A percentile compares a stretch with the other conserved stretches of the same genome.
These are phyloP conservation scores for Farysia itapuensis DNA, from an alignment of 1,284 basidiomycete species.

Conservation along the genomic window DNA sequence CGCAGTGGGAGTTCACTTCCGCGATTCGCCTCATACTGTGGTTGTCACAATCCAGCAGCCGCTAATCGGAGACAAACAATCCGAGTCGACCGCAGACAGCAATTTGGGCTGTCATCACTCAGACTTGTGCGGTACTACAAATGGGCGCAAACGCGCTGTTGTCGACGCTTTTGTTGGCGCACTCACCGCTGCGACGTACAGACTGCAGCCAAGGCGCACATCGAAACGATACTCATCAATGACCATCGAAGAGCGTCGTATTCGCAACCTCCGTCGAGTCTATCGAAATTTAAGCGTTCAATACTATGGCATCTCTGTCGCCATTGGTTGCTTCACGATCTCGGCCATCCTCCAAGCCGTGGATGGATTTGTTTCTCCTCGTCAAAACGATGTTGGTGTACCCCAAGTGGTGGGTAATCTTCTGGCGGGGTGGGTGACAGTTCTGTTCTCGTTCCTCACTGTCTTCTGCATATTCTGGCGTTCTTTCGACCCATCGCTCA, in stretches of 20 bases:
- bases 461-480: conserved; percentile 12
- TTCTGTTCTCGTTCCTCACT: conserved; percentile 2
- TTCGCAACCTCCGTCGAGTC: conserved; percentile 7
- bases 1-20: background rate
- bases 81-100: background rate
- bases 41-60: background rate
- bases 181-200: too few relatives aligned
- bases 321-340: conserved; percentile 7
- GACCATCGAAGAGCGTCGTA: conserved; percentile 5
- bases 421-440: conserved; percentile 3
- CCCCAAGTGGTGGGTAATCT: background rate
- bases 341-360: background rate
- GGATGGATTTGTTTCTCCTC: conserved; percentile 3
- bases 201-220: background rate
- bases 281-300: conserved; percentile 14
- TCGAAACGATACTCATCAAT: background rate
- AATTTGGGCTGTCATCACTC: too few relatives aligned
- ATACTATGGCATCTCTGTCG: conserved; percentile 9
- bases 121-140: too few relatives aligned
- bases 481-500: conserved; percentile 28
- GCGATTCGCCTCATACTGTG: background rate
- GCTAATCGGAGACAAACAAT: background rate
- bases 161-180: background rate
- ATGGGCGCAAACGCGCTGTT: background rate
- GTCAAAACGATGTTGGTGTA: conserved; percentile 1